phyloP scores from a whole-genome alignment of 1,284 basidiomycete genomes.

The Ustilago vetiveriae region DNA sequence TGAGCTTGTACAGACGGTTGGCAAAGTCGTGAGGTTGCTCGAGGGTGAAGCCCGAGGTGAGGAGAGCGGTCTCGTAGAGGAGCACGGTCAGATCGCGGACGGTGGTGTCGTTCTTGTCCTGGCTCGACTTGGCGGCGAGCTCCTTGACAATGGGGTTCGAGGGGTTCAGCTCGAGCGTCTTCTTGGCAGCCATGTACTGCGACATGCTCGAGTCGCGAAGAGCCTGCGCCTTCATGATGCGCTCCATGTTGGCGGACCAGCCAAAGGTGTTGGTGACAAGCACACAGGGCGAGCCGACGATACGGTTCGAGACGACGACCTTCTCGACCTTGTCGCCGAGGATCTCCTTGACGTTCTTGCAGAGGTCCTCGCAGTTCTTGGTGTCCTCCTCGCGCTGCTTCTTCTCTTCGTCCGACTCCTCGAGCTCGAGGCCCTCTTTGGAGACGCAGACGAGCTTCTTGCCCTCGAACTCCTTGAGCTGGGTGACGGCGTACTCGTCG shows the following conservation, averaged over 20 bases:
- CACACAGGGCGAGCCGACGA: slow-evolving; percentile 67
- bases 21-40: slow-evolving; percentile 95
- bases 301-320: slow-evolving; percentile 95
- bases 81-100: slow-evolving; percentile 95
- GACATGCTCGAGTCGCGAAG: slow-evolving; percentile 99
- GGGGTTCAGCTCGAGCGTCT: slow-evolving; percentile 98
- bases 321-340: slow-evolving; percentile 99
- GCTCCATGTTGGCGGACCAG: slow-evolving; percentile 99
- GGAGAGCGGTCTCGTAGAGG: slow-evolving; percentile 94
- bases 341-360: slow-evolving; percentile 95
- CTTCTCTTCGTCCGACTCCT: slow-evolving; percentile 99
- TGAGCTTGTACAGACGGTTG: slow-evolving; percentile 96
- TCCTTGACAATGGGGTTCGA: slow-evolving; percentile 94
- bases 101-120: slow-evolving; percentile 94
- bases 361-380: slow-evolving; percentile 85
- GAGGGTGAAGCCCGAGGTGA: slow-evolving; percentile 79
- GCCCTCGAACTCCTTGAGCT: slow-evolving; percentile 99
- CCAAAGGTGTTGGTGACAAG: slow-evolving; percentile 95
- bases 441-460: slow-evolving; percentile 98
- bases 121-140: slow-evolving; percentile 90
- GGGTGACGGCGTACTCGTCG: slow-evolving; percentile 74
- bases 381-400: slow-evolving; percentile 86
- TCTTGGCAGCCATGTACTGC: slow-evolving; percentile 92
- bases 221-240: slow-evolving; percentile 99
- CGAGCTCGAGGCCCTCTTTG: slow-evolving; percentile 98